Evolutionary conservation across 2,329 filamentous ascomycete genomes (phyloP), one percentile per base, ranked within the genome.

Genomic region (Penicillium sp.): DNA sequence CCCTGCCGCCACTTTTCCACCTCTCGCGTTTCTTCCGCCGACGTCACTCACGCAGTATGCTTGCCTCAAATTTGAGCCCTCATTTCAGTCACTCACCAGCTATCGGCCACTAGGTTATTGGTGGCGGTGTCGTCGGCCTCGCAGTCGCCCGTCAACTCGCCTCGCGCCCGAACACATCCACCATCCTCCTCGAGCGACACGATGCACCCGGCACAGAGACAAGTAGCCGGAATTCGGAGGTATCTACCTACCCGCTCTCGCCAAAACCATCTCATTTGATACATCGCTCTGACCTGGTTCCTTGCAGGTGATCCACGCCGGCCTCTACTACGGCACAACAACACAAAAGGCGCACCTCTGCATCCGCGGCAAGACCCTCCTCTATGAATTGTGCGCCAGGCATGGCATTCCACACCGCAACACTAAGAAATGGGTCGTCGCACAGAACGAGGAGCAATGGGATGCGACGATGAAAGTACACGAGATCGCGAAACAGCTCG

Each of bases 391-490:
- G 47, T 97, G 94, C 81, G 78, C 80, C 5, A 80, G 80, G 60
- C 82, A 91, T 70, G 77, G 78, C 61, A 90, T 99, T 55, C 87
- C 87, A 0, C 86, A 95, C 78, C 84, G 84, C 58, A 90, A 90
- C 73, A 91, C 88, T 26, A 93, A 93, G 63, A 98, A 97, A 81
- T 97, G 94, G 93, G 91, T 98, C 70, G 91, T 98, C 1, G 94
- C 94, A 0, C 95, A 98, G 80, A 90, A 88, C 56, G 83, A 83
- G 1, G 80, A 79, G 51, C 91, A 98, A 80, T 84, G 86, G 73
- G 83, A 81, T n/a, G 87, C 86, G 2, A 81, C 79, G 48, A 63
- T 78, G 2, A 81, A 82, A 48, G 75, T 87, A 0, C 84, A 88
- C 71, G 75, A 80, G 1, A 85, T 86, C 64, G 82, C 86, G 2